A percentile compares a stretch with the other conserved stretches of the same genome.
These are phyloP conservation scores for Tephrocybe rancida DNA, from an alignment of 768 basidiomycete genomes.

Conservation along the genomic window DNA sequence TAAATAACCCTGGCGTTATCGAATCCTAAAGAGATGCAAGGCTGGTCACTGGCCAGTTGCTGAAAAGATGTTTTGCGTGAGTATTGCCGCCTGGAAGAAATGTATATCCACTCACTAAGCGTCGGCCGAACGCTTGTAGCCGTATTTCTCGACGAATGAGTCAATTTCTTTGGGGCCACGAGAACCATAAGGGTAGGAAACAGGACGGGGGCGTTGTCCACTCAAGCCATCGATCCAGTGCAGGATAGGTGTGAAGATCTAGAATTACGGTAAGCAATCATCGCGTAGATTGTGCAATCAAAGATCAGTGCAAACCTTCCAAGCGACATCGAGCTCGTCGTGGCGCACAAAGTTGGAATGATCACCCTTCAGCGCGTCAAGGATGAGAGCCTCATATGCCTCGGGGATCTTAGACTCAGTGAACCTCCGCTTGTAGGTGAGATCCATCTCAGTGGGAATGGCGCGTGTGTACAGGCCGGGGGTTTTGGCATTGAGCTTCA, in stretches of 20 bases:
- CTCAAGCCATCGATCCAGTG: slow-evolving; percentile 92
- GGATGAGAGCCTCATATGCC: slow-evolving; percentile 93
- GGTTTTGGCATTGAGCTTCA: slow-evolving; percentile 95
- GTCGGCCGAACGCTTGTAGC: slow-evolving; percentile 67
- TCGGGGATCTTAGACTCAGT: slow-evolving; percentile 90
- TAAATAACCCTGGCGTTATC: not conserved
- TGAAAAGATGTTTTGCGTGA: slow-evolving; percentile 26
- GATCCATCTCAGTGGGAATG: slow-evolving; percentile 95
- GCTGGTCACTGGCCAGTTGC: slow-evolving; percentile 76
- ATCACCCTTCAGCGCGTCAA: slow-evolving; percentile 96
- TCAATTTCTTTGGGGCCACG: slow-evolving; percentile 91
- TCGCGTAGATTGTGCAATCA: not conserved
- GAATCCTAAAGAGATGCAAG: slow-evolving; percentile 53
- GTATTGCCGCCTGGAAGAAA: not conserved
- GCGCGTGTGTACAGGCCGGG: slow-evolving; percentile 91
- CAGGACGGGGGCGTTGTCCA: slow-evolving; percentile 69
- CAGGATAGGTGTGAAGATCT: slow-evolving; percentile 94
- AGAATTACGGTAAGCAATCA: slow-evolving; percentile 7
- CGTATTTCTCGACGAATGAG: slow-evolving; percentile 71
- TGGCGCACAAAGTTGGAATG: slow-evolving; percentile 99
- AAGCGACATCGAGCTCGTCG: slow-evolving; percentile 96
- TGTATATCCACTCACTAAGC: slow-evolving; percentile 66
- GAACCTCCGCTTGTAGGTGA: slow-evolving; percentile 97
- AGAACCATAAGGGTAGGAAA: slow-evolving; percentile 89
- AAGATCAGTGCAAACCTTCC: slow-evolving; percentile 69